Base-by-base conservation (phyloP, 2,329 filamentous ascomycete genomes). In the Penicillium psychrosexuale region DNA sequence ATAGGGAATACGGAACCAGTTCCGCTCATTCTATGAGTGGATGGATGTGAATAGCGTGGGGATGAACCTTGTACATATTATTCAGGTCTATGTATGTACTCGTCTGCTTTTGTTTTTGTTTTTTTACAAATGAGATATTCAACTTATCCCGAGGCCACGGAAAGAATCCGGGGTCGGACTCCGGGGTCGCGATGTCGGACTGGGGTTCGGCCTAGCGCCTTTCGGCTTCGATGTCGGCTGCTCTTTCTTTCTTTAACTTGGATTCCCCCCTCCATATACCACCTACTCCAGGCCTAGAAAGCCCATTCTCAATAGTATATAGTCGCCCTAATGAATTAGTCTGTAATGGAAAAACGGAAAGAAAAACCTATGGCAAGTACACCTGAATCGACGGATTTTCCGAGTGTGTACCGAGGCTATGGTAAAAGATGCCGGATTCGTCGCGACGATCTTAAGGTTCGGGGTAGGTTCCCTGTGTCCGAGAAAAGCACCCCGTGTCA, bases 401-500 rank as follows among this genome's bases (percentile, higher is more conserved):
- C 12, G 12, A 33, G 31, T 11, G 12, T 31, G 13, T 33, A 33
- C 31, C 11, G 5, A 13, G 12, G 11, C 12, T 11, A 31, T 31
- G 27, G 8, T 28, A 5, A 28, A 28, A 8, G 27, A 28, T 24
- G 27, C 27, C 27, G 27, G 27, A 28, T 28, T 28, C 27, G 27
- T 28, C 7, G 12, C 13, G 24, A 47, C n/a, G 24, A 38, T 17
- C 12, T 6, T 1, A 38, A 30, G n/a, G 34, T 19, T 30, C 61
- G 65, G 11, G 74, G 75, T 3, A 75, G 76, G 1, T 77, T 77
- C 52, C 56, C 59, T 15, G 61, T 64, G 0, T 72, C 75, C 2
- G 70, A 75, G 48, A 78, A 74, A 58, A 75, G 78, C 52, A 81
- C 78, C 3, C 77, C 78, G 2, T 80, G 78, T 78, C 77, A 80